Evolutionary conservation across 495 filamentous ascomycete genomes (phyloP), one percentile per base, ranked within the genome.

Genomic region (Hyphodiscus hymeniophilus): DNA sequence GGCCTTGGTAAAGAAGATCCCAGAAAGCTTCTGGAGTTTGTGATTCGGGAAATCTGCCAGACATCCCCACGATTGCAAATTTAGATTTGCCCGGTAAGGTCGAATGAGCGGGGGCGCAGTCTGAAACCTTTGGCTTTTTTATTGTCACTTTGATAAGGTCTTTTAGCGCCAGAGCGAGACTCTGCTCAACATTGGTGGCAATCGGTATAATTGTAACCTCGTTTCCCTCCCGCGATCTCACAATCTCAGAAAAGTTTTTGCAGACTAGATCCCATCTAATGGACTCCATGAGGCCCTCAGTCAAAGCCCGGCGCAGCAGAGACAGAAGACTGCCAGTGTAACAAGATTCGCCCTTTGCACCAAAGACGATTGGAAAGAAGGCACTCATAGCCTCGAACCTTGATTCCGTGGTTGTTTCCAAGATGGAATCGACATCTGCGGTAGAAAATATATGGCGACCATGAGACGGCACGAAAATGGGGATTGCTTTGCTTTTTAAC

Each of bases 401-500:
- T 17, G 18, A 21, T 22, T 8, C 17, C 12, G 7, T 90, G n/a
- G n/a, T n/a, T n/a, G n/a, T n/a, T n/a, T n/a, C n/a, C 85, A 51
- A 22, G 23, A 51, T 46, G 17, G 7, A 8, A 13, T 45, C 34
- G n/a, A 51, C 42, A 31, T 18, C 42, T 3, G 20, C 16, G 3
- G n/a, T 5, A 10, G 66, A 67, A 63, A 86, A 83, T 7, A 94
- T 63, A 62, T 92, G 85, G 1, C 71, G 56, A 6, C 86, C 85
- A 65, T 94, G 88, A 56, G 87, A 92, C 1, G 88, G 85, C 1
- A 80, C 87, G 50, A 83, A 80, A 17, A 92, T 79, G 0, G 84
- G 79, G 40, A 84, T 77, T 12, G 71, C 71, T 3, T 75, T 71
- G 1, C 74, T 72, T 56, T 22, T 68, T 6, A 73, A 55, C n/a